phyloP scores from a whole-genome alignment of 2,329 filamentous ascomycete genomes.

The Juglanconis oblonga region DNA sequence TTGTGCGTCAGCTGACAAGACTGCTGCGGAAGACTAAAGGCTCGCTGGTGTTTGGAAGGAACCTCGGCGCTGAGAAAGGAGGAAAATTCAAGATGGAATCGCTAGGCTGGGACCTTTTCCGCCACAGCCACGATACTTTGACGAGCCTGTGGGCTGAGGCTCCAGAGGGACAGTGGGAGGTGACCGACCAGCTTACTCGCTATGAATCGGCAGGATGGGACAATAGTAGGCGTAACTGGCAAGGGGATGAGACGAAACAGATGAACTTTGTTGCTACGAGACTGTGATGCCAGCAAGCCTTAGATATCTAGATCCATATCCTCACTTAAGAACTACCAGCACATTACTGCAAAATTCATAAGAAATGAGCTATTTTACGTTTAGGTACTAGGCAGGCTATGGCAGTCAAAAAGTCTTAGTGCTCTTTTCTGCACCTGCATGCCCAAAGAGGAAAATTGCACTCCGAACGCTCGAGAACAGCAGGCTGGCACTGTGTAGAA shows the following conservation, averaged over 20 bases:
- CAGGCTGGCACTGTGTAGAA: background rate
- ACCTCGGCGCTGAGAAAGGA: conserved; percentile 1
- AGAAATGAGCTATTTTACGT: too few species aligned
- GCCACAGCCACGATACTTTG: background rate
- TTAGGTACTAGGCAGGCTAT: too few species aligned
- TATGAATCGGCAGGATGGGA: conserved; percentile 6
- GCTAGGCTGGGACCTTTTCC: conserved; percentile 8
- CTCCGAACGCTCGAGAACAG: background rate
- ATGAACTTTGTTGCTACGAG: background rate
- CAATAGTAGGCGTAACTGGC: background rate
- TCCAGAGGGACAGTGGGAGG: background rate
- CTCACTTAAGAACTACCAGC: too few species aligned
- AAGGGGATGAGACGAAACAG: conserved; percentile 3
- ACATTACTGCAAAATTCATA: too few species aligned
- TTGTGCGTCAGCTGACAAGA: background rate
- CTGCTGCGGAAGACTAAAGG: background rate
- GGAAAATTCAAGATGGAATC: background rate
- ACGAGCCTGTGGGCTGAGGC: background rate
- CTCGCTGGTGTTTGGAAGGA: conserved; percentile 9
- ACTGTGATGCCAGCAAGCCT: conserved; percentile 31
- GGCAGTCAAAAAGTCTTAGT: background rate
- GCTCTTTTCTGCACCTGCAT: background rate
- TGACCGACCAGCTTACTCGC: background rate
- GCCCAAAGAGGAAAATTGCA: too few species aligned
- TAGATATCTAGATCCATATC: background rate